These are phyloP conservation scores for Stachybotrys echinatus DNA, from an alignment of 2,329 filamentous ascomycete genomes.

Conservation along the genomic window DNA sequence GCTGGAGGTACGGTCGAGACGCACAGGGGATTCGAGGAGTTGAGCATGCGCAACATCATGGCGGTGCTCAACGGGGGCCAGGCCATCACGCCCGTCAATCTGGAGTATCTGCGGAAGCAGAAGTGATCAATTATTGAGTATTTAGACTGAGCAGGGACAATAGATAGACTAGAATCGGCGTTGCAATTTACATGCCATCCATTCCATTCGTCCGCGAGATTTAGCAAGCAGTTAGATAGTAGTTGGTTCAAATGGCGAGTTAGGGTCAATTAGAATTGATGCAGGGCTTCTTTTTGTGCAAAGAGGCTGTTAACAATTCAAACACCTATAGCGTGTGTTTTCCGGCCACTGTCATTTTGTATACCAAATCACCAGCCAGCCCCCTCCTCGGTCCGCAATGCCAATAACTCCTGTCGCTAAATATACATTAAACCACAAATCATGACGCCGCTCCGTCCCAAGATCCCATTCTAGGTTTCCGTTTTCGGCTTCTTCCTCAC, in stretches of 20 bases:
- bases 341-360: too few species aligned
- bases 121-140: not conserved
- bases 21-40: conserved; percentile 59
- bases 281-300: too few species aligned
- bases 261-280: too few species aligned
- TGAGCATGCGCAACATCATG: conserved; percentile 63
- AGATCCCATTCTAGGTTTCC: conserved; percentile 3
- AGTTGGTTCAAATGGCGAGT: too few species aligned
- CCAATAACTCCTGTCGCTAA: not conserved
- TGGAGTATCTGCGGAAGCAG: conserved; percentile 39
- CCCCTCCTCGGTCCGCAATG: too few species aligned
- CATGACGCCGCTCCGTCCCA: not conserved
- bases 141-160: not conserved
- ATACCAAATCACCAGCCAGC: too few species aligned
- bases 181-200: not conserved
- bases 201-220: too few species aligned
- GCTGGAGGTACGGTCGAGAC: conserved; percentile 63
- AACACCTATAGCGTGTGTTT: too few species aligned
- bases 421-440: not conserved
- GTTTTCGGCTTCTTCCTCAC: conserved; percentile 54
- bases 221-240: too few species aligned
- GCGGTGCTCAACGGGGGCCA: conserved; percentile 47
- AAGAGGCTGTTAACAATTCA: too few species aligned
- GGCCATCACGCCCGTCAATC: conserved; percentile 58
- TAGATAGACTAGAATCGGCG: not conserved